Base-by-base conservation (phyloP, 139 green algal genomes). In the Diplosphaera chodatii region DNA sequence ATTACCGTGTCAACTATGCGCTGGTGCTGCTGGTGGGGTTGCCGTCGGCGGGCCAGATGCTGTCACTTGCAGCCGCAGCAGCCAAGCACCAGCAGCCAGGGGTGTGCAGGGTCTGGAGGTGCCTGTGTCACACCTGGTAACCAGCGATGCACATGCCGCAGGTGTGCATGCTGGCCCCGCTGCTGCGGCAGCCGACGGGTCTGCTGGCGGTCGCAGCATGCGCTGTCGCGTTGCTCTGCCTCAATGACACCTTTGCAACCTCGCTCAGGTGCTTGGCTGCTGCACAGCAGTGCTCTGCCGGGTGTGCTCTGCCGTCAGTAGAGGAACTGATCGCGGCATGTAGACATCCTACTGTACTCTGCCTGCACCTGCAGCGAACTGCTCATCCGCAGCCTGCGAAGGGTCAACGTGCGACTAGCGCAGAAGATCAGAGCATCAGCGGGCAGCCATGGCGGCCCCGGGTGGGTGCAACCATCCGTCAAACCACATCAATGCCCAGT, bases 241-340 rank as follows among this genome's bases (percentile, higher is more conserved):
- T 77, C n/a, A 87, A 87, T 67, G 79, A 87, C 69, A 75, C 79
- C 3, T 87, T 87, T 70, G 77, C 79, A 0, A 80, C 74, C 0
- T 65, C 32, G 18, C n/a, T n/a, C n/a, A n/a, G n/a, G n/a, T n/a
- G n/a, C n/a, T n/a, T n/a, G n/a, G n/a, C n/a, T n/a, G n/a, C n/a
- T n/a, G n/a, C n/a, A n/a, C n/a, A n/a, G n/a, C n/a, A n/a, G n/a
- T n/a, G n/a, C n/a, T n/a, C n/a, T n/a, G n/a, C n/a, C n/a, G n/a
- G n/a, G n/a, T n/a, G n/a, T n/a, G n/a, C n/a, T n/a, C n/a, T n/a
- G n/a, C n/a, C n/a, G n/a, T n/a, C n/a, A n/a, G n/a, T n/a, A n/a
- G n/a, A n/a, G n/a, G n/a, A n/a, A n/a, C n/a, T n/a, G n/a, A n/a
- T n/a, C n/a, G n/a, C n/a, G n/a, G n/a, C n/a, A n/a, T n/a, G n/a